Conservation (phyloP, 257 asterid species). For the Anisodus acutangulus region DNA sequence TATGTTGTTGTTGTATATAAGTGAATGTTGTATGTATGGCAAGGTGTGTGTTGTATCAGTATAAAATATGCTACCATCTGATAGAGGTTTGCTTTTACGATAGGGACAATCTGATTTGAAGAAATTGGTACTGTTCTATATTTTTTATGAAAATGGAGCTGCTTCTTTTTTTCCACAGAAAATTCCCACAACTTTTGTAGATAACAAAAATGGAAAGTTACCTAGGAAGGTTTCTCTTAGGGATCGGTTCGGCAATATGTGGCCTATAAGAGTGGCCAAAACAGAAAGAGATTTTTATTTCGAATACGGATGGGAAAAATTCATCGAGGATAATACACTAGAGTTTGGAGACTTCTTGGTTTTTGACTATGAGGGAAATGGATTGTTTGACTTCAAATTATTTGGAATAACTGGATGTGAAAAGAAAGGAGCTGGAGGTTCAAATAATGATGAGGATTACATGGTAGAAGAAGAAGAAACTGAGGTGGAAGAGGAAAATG, state of each 20-base stretch:
- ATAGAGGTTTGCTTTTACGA: neutral
- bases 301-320: constrained; percentile 23
- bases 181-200: neutral
- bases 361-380: neutral
- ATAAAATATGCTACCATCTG: neutral
- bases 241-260: constrained; percentile 15
- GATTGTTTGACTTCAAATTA: constrained; percentile 19
- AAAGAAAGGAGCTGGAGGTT: constrained; percentile 7
- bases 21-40: no score
- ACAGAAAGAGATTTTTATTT: neutral
- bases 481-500: no score
- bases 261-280: constrained; percentile 16
- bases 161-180: neutral
- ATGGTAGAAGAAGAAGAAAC: neutral
- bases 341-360: constrained; percentile 22
- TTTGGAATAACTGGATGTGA: neutral
- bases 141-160: no score
- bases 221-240: neutral
- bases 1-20: no score
- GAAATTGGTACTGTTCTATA: neutral
- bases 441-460: neutral
- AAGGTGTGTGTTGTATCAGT: no score
- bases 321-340: constrained; percentile 18
- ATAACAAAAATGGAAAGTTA: neutral
- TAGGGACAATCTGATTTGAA: neutral